Base-by-base conservation (phyloP, 1,139 yeast species). In the Candida frijolesensis region DNA sequence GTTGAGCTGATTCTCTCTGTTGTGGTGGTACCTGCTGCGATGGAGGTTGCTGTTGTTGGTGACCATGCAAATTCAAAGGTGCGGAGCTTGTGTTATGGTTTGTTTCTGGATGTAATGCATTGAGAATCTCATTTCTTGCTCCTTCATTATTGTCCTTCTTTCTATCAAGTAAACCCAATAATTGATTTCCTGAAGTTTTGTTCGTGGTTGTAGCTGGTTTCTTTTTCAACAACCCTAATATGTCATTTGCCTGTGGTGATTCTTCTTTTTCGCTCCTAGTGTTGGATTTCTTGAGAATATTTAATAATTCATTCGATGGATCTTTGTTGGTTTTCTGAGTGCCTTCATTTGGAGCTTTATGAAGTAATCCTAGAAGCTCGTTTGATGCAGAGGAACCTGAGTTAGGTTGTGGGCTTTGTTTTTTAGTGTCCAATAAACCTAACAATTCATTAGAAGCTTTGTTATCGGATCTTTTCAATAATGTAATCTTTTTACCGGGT, bases 401-500 rank as follows among this genome's bases (percentile, higher is more conserved):
- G 16, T 22, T 32, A 25, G 39, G 27, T 18, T 37, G 38, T 29
- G 37, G 29, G 6, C 32, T 35, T 15, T 46, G 47, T 39, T 47
- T 46, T 37, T 45, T 53, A 1, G 55, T 54, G 14, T 50, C 54
- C 19, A 59, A 49, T 19, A 58, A 48, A 19, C 46, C 48, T 43
- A 57, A 46, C 16, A 59, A 53, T 27, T 58, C 59, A 12, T 38
- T 47, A 15, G 53, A 45, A 12, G 52, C 53, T 34, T 55, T 51
- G 39, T 54, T 51, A 33, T 60, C 61, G 1, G 68, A 59, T 49
- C 73, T 58, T 51, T 67, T 71, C 54, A 73, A 64, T 29, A 73
- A 58, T 18, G 69, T 71, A 32, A 70, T 54, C 51, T 70, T 71
- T 54, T 67, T 67, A 1, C 68, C 66, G 6, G 64, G 58, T 4